phyloP scores from a whole-genome alignment of 1,284 basidiomycete species.

The Melampsora larici-populina region DNA sequence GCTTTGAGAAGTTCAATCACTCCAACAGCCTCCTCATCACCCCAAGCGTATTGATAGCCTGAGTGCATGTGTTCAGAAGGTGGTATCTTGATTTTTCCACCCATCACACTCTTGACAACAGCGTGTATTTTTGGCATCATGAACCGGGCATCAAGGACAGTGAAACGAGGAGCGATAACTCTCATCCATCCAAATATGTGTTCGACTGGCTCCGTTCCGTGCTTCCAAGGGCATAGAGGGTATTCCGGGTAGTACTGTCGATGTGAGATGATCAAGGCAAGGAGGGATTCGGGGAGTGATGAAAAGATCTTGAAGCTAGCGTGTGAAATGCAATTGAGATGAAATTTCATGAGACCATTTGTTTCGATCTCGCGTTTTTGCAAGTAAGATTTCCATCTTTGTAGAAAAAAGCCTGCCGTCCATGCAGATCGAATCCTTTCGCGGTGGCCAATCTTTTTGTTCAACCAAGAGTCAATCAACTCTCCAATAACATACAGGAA shows the following conservation, averaged over 20 bases:
- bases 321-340: slow-evolving; percentile 7
- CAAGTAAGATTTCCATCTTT: not conserved
- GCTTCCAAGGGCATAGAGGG: slow-evolving; percentile 24
- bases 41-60: slow-evolving; percentile 3
- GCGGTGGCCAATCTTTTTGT: not conserved
- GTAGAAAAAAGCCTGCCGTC: too few relatives aligned
- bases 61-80: slow-evolving; percentile 6
- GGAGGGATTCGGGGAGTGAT: slow-evolving; percentile 11
- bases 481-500: slow-evolving; percentile 17
- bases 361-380: slow-evolving; percentile 5
- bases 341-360: not conserved
- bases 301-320: slow-evolving; percentile 18
- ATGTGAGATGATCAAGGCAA: slow-evolving; percentile 16
- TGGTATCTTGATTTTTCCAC: slow-evolving; percentile 19
- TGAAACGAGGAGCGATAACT: slow-evolving; percentile 11
- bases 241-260: not conserved
- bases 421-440: slow-evolving; percentile 13
- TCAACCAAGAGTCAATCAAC: slow-evolving; percentile 7
- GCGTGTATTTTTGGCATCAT: too few relatives aligned
- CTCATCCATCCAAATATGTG: not conserved
- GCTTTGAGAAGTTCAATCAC: not conserved
- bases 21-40: not conserved
- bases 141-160: too few relatives aligned
- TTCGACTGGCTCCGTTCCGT: slow-evolving; percentile 14
- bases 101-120: too few relatives aligned